phyloP scores from a whole-genome alignment of 495 filamentous ascomycete genomes.

The Glonium stellatum region DNA sequence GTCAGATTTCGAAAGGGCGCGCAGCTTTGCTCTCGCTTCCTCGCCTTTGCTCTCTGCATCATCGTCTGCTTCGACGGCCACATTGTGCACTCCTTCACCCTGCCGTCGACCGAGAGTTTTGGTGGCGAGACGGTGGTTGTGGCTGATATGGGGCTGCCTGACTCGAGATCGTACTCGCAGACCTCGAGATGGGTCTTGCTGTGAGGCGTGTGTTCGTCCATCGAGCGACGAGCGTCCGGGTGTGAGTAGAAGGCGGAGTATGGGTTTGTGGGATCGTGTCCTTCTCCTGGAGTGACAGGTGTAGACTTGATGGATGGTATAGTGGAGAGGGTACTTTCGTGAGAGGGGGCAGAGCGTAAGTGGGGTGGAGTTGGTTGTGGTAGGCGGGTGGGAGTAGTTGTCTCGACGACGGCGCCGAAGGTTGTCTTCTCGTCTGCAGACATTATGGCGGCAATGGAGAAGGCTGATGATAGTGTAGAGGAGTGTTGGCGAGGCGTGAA shows the following conservation, averaged over 20 bases:
- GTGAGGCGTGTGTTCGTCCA: slow-evolving; percentile 40
- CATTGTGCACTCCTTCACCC: slow-evolving; percentile 38
- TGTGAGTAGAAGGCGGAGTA: slow-evolving; percentile 57
- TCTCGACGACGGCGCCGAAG: slow-evolving; percentile 22
- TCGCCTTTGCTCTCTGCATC: slow-evolving; percentile 26
- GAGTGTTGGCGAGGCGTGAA: not conserved
- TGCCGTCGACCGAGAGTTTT: slow-evolving; percentile 31
- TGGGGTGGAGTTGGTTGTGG: slow-evolving; percentile 3
- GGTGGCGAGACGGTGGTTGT: slow-evolving; percentile 21
- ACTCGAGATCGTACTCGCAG: slow-evolving; percentile 36
- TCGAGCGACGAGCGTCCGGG: slow-evolving; percentile 44
- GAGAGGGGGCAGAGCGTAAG: slow-evolving; percentile 14
- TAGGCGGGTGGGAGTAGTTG: not conserved
- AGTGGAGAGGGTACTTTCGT: slow-evolving; percentile 18
- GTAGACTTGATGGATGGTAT: slow-evolving; percentile 1
- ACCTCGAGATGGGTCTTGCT: slow-evolving; percentile 35
- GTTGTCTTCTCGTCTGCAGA: slow-evolving; percentile 22
- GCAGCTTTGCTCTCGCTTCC: slow-evolving; percentile 29
- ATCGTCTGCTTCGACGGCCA: slow-evolving; percentile 40
- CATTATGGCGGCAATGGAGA: slow-evolving; percentile 6
- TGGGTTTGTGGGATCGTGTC: slow-evolving; percentile 34
- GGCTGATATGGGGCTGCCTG: slow-evolving; percentile 18
- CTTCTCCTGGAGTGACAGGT: not conserved
- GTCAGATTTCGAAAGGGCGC: slow-evolving; percentile 44
- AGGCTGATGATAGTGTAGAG: not conserved